These are phyloP conservation scores for Chrysoporthe austroafricana DNA, from an alignment of 2,329 filamentous ascomycete genomes.

Conservation along the genomic window DNA sequence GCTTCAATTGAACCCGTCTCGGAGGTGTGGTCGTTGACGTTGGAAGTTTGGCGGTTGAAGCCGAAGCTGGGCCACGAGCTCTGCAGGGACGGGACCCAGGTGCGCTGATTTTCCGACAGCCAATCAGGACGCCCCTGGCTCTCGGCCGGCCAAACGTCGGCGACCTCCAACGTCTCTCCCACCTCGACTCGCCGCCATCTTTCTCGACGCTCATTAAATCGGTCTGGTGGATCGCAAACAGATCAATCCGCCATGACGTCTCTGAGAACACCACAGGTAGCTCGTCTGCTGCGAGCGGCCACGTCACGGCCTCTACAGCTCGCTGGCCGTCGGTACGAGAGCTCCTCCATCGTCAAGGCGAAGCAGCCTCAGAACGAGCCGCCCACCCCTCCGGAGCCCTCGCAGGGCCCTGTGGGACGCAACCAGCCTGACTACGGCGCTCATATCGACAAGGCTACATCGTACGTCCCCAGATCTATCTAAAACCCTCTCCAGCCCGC, in stretches of 20 bases:
- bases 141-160: conserved; percentile 23
- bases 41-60: conserved; percentile 23
- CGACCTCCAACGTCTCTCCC: conserved; percentile 8
- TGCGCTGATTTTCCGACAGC: conserved; percentile 41
- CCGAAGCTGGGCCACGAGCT: conserved; percentile 29
- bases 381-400: conserved; percentile 43
- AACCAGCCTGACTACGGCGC: conserved; percentile 83
- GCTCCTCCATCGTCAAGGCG: conserved; percentile 48
- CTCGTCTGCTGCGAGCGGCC: conserved; percentile 55
- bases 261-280: conserved; percentile 60
- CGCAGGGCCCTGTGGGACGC: conserved; percentile 40
- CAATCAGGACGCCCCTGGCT: conserved; percentile 30
- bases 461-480: conserved; percentile 60
- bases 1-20: conserved; percentile 31
- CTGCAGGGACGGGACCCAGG: conserved; percentile 31
- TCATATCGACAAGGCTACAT: conserved; percentile 84
- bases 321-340: conserved; percentile 58
- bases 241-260: conserved; percentile 61
- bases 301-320: conserved; percentile 44
- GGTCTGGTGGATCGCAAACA: conserved; percentile 17
- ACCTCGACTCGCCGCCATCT: background rate
- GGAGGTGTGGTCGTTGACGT: conserved; percentile 26
- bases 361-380: conserved; percentile 32
- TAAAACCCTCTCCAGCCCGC: background rate
- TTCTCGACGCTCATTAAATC: conserved; percentile 4